Base-by-base conservation (phyloP, 75 land plant species). In the Cupressus sempervirens region DNA sequence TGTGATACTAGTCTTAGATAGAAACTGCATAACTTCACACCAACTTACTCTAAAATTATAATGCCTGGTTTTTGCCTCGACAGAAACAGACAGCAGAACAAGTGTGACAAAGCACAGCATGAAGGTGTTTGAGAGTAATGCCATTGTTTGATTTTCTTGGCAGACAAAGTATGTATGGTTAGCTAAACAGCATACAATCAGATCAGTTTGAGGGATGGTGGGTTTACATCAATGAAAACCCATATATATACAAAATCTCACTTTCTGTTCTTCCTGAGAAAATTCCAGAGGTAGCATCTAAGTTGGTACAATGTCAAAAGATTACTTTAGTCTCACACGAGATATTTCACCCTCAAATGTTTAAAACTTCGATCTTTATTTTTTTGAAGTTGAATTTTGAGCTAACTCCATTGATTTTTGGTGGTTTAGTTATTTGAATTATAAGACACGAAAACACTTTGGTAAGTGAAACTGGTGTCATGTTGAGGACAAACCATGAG, bases 271-370 rank as follows among this genome's bases (percentile, higher is more conserved):
- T 43, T 26, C 26, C 12, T 26, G 46, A 43, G 81, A 40, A n/a
- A n/a, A 32, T 43, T 45, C 81, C 10, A 0, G n/a, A 79, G 48
- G 45, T 76, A 1, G 6, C 6, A 65, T 50, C 53, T 38, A 40
- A 76, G 80, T 76, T 40, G 80, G 81, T 79, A 23, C 52, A 79
- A 45, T 20, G 81, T 79, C 81, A 45, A 23, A 79, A 79, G 14
- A 29, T 72, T 72, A 32, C 74, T 72, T 72, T 12, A 32, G 12
- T 23, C 74, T 72, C 74, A 72, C 74, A 72, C 74, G 12, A 6
- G 35, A 72, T 2, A 38, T 38, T 38, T 72, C 32, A 72, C n/a
- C n/a, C n/a, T 35, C 67, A 1, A 14, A 72, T 11, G 32, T 32
- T 23, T 72, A 32, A 12, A 32, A 72, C 40, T 10, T 0, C 32